phyloP scores from a whole-genome alignment of 768 basidiomycete genomes.

The Mycena albidolilacea region DNA sequence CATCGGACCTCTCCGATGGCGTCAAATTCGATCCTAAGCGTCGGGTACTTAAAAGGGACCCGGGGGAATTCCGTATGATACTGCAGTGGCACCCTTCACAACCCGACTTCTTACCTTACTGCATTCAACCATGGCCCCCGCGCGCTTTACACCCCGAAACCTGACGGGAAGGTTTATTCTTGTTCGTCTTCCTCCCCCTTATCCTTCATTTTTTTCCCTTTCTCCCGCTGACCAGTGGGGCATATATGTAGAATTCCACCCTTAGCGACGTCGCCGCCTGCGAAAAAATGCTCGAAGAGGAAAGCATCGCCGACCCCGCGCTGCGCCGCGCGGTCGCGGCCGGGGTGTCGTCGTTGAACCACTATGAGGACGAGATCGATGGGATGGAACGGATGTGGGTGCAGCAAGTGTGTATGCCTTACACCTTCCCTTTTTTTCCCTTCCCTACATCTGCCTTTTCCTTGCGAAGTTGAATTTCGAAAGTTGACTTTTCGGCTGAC shows the following conservation, averaged over 20 bases:
- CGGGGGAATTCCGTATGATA: too few relatives aligned
- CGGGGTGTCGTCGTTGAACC: slow-evolving; percentile 14
- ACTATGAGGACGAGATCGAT: slow-evolving; percentile 19
- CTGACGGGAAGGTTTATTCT: slow-evolving; percentile 15
- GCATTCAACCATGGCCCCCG: slow-evolving; percentile 5
- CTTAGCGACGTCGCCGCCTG: slow-evolving; percentile 9
- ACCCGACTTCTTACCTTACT: too few relatives aligned
- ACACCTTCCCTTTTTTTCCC: too few relatives aligned
- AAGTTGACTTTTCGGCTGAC: too few relatives aligned
- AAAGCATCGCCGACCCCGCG: neutral
- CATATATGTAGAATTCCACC: slow-evolving; percentile 4
- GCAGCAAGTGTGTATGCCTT: neutral
- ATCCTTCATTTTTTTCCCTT: neutral
- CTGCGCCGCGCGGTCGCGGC: neutral
- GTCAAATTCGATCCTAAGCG: too few relatives aligned
- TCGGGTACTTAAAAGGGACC: too few relatives aligned
- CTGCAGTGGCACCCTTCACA: too few relatives aligned
- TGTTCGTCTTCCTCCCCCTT: neutral
- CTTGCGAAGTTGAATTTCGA: too few relatives aligned
- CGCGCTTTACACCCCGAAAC: slow-evolving; percentile 14
- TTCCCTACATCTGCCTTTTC: too few relatives aligned
- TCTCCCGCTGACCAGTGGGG: too few relatives aligned
- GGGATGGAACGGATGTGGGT: slow-evolving; percentile 25
- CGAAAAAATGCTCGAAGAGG: neutral
- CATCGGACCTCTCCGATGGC: too few relatives aligned